These are phyloP conservation scores for Phytophthora chlamydospora DNA, from an alignment of 352 stramenopile genomes.

Conservation along the genomic window DNA sequence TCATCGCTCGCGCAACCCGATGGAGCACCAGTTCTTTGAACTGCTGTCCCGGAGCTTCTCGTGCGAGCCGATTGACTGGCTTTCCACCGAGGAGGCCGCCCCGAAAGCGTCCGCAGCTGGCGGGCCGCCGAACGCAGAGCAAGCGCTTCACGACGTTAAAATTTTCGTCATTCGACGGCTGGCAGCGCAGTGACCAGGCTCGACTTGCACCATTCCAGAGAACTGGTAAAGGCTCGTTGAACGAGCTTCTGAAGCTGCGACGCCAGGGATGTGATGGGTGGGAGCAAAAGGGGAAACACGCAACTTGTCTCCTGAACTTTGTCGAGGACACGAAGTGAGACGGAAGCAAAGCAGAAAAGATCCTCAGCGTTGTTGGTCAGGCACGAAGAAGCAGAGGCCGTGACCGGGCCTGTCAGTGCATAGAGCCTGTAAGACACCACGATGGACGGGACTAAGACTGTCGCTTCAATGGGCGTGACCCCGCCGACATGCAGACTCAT, in stretches of 20 bases:
- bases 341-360: slow-evolving; percentile 26
- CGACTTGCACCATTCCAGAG: slow-evolving; percentile 9
- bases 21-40: slow-evolving; percentile 85
- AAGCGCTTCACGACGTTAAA: slow-evolving; percentile 68
- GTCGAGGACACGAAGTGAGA: slow-evolving; percentile 22
- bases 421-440: slow-evolving; percentile 14
- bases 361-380: slow-evolving; percentile 20
- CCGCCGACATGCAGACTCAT: slow-evolving; percentile 9
- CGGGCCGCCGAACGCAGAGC: slow-evolving; percentile 23
- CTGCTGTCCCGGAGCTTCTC: slow-evolving; percentile 51
- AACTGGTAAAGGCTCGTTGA: slow-evolving; percentile 29
- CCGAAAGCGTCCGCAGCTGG: slow-evolving; percentile 20
- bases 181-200: slow-evolving; percentile 22
- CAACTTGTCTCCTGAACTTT: slow-evolving; percentile 23
- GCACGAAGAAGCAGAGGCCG: slow-evolving; percentile 16
- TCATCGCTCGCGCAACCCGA: slow-evolving; percentile 77
- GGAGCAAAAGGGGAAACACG: slow-evolving; percentile 25
- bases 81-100: slow-evolving; percentile 24
- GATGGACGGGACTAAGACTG: slow-evolving; percentile 23
- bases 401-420: slow-evolving; percentile 37
- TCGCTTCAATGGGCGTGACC: slow-evolving; percentile 20
- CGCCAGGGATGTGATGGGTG: slow-evolving; percentile 33
- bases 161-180: slow-evolving; percentile 62
- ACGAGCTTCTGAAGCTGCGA: slow-evolving; percentile 5
- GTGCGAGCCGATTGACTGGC: slow-evolving; percentile 58